These are phyloP conservation scores for Lactifluus rugatus DNA, from an alignment of 768 basidiomycete genomes.

Conservation along the genomic window DNA sequence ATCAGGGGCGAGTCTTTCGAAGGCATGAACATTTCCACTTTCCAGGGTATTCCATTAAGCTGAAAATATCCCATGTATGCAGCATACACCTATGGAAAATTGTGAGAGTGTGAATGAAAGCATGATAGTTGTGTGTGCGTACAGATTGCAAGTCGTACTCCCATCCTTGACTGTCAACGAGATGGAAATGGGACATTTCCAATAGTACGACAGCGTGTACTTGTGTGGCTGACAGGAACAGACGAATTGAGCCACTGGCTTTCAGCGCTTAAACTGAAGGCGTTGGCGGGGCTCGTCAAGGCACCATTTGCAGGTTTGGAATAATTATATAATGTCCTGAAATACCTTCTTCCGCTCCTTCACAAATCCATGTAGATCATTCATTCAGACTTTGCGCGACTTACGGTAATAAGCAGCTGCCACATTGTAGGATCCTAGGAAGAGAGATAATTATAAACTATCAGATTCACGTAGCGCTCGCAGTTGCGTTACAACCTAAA, in stretches of 20 bases:
- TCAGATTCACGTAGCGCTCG: not conserved
- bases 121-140: constrained; percentile 23
- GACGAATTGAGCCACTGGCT: not conserved
- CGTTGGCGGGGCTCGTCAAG: not conserved
- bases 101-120: not conserved
- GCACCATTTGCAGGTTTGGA: constrained; percentile 5
- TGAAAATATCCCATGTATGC: constrained; percentile 78
- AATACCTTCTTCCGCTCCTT: not conserved
- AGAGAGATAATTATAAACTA: not conserved
- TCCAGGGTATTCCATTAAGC: constrained; percentile 60
- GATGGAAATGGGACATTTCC: constrained; percentile 55
- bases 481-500: not conserved
- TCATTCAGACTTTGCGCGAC: not conserved
- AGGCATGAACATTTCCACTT: constrained; percentile 8
- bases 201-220: not conserved
- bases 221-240: not conserved
- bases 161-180: constrained; percentile 72
- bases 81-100: constrained; percentile 42
- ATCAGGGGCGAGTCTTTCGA: not conserved
- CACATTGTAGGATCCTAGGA: not conserved
- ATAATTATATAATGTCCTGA: no score
- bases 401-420: not conserved
- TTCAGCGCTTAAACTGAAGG: constrained; percentile 5
- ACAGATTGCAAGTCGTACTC: constrained; percentile 74
- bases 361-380: not conserved